Evolutionary conservation across 2,329 filamentous ascomycete species (phyloP).

Genomic region (Aureobasidium sp.): DNA sequence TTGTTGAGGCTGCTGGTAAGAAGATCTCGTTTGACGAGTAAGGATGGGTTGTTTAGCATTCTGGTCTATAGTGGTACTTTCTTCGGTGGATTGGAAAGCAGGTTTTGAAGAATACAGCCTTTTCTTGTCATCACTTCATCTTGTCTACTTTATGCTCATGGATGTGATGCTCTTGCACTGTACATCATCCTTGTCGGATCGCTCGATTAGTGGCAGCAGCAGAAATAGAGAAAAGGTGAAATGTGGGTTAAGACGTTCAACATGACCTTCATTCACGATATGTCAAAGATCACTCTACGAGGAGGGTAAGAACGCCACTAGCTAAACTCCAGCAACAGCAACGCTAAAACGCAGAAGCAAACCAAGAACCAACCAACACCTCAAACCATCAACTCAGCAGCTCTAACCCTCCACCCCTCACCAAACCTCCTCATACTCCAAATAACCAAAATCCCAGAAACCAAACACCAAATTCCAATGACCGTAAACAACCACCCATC

Average conservation of each 20-base stretch:
- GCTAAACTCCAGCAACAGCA: not conserved
- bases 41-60: not conserved
- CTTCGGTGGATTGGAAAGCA: not conserved
- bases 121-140: too few species aligned
- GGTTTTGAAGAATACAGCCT: not conserved
- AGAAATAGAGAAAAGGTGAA: too few species aligned
- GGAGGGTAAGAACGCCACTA: not conserved
- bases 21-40: constrained; percentile 66
- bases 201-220: too few species aligned
- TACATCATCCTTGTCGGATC: too few species aligned
- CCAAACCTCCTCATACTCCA: constrained; percentile 27
- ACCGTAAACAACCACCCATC: constrained; percentile 70
- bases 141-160: too few species aligned
- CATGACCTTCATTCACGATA: not conserved
- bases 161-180: too few species aligned
- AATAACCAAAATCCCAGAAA: constrained; percentile 21
- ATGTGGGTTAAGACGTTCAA: not conserved
- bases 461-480: constrained; percentile 21
- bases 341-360: not conserved
- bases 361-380: not conserved
- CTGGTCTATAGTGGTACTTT: not conserved
- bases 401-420: constrained; percentile 21
- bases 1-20: constrained; percentile 69
- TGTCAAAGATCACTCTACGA: not conserved
- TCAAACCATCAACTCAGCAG: constrained; percentile 4